These are phyloP conservation scores for Aspergillus melleus DNA, from an alignment of 2,329 filamentous ascomycete species.

Conservation along the genomic window DNA sequence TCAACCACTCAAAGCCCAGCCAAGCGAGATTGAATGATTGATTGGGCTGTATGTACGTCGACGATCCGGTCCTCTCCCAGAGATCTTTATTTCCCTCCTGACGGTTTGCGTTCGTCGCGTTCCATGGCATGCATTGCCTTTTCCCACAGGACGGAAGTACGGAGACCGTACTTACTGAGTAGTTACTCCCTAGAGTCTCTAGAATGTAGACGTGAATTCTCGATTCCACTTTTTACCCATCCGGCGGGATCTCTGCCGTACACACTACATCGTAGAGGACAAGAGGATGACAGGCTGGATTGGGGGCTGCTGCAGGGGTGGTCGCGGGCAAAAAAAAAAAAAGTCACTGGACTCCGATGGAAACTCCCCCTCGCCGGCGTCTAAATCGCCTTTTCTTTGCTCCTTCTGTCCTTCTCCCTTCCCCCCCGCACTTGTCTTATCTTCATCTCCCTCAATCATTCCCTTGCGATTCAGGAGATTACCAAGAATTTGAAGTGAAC, in stretches of 20 bases:
- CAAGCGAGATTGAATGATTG: no score
- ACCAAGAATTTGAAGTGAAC: no score
- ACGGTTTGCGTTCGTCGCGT: not conserved
- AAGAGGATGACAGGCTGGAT: not conserved
- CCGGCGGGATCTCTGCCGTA: no score
- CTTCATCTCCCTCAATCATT: not conserved
- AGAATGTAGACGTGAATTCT: not conserved
- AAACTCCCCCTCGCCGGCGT: not conserved
- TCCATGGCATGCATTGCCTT: not conserved
- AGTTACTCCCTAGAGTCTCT: not conserved
- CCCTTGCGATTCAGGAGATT: no score
- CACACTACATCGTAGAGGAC: no score
- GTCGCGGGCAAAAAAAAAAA: not conserved
- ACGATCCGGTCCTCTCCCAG: not conserved
- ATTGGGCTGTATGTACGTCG: not conserved
- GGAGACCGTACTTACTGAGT: not conserved
- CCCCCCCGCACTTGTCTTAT: not conserved
- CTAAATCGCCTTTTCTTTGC: not conserved
- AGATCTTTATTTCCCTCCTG: not conserved
- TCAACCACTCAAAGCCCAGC: not conserved
- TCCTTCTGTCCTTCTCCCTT: not conserved
- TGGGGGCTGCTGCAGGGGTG: not conserved
- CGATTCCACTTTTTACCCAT: no score
- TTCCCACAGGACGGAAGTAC: not conserved
- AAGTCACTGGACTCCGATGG: not conserved